Percentiles rank a stretch among this genome's conserved stretches.
phyloP scores from a whole-genome alignment of 1,284 basidiomycete species.

The Inonotus obliquus region DNA sequence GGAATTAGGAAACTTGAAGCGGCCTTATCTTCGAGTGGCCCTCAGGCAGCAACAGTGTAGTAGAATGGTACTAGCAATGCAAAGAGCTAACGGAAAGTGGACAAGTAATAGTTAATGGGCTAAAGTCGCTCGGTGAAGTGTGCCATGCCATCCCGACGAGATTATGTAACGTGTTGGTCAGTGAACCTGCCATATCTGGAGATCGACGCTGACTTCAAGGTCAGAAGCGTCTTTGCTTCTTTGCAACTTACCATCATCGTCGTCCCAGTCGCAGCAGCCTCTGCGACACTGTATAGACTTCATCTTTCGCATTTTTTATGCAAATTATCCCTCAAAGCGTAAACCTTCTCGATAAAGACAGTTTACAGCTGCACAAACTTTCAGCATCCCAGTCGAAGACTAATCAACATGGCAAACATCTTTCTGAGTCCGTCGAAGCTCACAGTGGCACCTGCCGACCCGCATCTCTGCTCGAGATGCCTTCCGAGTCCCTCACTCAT shows the following conservation, averaged over 20 bases:
- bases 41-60: background rate
- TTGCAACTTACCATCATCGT: constrained; percentile 11
- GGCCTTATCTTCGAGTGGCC: background rate
- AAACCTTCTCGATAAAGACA: constrained; percentile 5
- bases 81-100: background rate
- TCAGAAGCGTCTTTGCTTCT: background rate
- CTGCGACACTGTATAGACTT: constrained; percentile 9
- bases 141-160: background rate
- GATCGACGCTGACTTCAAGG: background rate
- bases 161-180: background rate
- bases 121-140: background rate
- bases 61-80: background rate
- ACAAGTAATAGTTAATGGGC: background rate
- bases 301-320: constrained; percentile 10
- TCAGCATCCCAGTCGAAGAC: constrained; percentile 17
- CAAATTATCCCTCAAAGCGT: constrained; percentile 13
- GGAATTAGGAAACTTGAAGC: background rate
- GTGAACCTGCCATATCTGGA: background rate
- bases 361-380: constrained; percentile 3
- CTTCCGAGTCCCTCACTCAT: constrained; percentile 72
- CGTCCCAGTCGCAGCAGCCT: constrained; percentile 8
- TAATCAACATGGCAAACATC: constrained; percentile 49
- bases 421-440: constrained; percentile 9
- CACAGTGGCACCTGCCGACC: constrained; percentile 12
- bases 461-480: constrained; percentile 47